A percentile compares a stretch with the other conserved stretches of the same genome.
phyloP scores from a whole-genome alignment of 805 yeast species.

The Candida easanensis region DNA sequence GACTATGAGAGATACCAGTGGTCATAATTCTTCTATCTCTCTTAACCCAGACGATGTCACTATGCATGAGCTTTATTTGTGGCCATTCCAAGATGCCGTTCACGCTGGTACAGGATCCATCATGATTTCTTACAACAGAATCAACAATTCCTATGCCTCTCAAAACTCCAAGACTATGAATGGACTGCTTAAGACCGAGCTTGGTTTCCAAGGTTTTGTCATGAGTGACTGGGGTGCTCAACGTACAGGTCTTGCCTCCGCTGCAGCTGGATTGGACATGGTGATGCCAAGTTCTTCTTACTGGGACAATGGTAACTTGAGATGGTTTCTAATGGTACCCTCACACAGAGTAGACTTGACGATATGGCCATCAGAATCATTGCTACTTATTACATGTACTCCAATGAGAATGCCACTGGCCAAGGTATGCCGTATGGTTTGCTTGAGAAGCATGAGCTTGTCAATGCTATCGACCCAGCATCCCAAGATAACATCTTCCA shows the following conservation, averaged over 20 bases:
- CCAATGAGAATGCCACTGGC: slow-evolving; percentile 4
- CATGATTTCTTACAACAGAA: slow-evolving; percentile 10
- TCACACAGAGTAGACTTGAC: slow-evolving; percentile 8
- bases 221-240: slow-evolving; percentile 9
- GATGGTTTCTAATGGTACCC: slow-evolving; percentile 5
- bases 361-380: slow-evolving; percentile 8
- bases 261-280: slow-evolving; percentile 11
- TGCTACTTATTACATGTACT: slow-evolving; percentile 8
- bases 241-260: slow-evolving; percentile 5
- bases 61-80: slow-evolving; percentile 10
- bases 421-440: slow-evolving; percentile 7
- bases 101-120: slow-evolving; percentile 7
- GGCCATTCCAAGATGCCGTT: slow-evolving; percentile 12
- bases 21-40: slow-evolving; percentile 4
- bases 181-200: slow-evolving; percentile 7
- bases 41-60: slow-evolving; percentile 5
- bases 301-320: slow-evolving; percentile 9
- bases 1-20: slow-evolving; percentile 5
- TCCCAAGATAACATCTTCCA: slow-evolving; percentile 6
- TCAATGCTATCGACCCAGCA: slow-evolving; percentile 9
- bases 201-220: slow-evolving; percentile 11
- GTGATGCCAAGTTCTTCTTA: slow-evolving; percentile 6
- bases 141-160: slow-evolving; percentile 9
- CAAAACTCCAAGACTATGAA: slow-evolving; percentile 9
- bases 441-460: slow-evolving; percentile 3